Percentiles rank a stretch among this genome's conserved stretches.
phyloP scores from a whole-genome alignment of 2,329 filamentous ascomycete genomes.

The Beauveria rudraprayagi region DNA sequence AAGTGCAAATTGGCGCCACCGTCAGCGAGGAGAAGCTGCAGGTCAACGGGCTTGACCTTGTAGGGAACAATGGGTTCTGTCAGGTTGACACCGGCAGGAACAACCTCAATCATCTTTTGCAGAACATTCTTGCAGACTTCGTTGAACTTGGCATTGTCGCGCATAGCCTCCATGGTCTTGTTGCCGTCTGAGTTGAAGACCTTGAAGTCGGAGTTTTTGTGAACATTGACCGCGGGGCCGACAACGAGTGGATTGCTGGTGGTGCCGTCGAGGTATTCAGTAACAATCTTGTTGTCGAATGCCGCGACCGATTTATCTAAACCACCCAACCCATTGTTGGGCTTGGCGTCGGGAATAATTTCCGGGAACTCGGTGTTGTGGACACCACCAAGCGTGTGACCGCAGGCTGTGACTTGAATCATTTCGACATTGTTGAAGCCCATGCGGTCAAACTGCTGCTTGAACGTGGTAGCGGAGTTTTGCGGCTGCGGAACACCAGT shows the following conservation, averaged over 20 bases:
- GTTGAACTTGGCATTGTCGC: constrained; percentile 35
- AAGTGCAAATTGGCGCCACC: constrained; percentile 41
- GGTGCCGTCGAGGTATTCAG: constrained; percentile 46
- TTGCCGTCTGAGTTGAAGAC: constrained; percentile 50
- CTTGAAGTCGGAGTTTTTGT: constrained; percentile 45
- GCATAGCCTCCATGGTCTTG: constrained; percentile 42
- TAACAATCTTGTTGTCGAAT: constrained; percentile 51
- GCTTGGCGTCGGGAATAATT: constrained; percentile 38
- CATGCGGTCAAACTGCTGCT: constrained; percentile 48
- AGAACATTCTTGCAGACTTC: constrained; percentile 42
- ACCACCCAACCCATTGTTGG: constrained; percentile 33
- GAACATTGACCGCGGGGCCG: constrained; percentile 36
- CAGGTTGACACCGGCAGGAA: constrained; percentile 42
- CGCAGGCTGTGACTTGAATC: constrained; percentile 53
- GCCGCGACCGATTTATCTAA: constrained; percentile 39
- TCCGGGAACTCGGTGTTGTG: constrained; percentile 45
- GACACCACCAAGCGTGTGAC: constrained; percentile 53
- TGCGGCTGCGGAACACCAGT: constrained; percentile 49
- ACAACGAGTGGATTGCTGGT: constrained; percentile 48
- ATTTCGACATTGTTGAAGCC: constrained; percentile 49
- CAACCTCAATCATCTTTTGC: constrained; percentile 54
- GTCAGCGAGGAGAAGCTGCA: constrained; percentile 45
- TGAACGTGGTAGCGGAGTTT: constrained; percentile 43
- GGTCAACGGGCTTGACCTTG: constrained; percentile 48
- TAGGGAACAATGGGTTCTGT: constrained; percentile 47